Evolutionary conservation across 495 filamentous ascomycete species (phyloP), one percentile per base, ranked within the genome.

Genomic region (Cudoniella acicularis): DNA sequence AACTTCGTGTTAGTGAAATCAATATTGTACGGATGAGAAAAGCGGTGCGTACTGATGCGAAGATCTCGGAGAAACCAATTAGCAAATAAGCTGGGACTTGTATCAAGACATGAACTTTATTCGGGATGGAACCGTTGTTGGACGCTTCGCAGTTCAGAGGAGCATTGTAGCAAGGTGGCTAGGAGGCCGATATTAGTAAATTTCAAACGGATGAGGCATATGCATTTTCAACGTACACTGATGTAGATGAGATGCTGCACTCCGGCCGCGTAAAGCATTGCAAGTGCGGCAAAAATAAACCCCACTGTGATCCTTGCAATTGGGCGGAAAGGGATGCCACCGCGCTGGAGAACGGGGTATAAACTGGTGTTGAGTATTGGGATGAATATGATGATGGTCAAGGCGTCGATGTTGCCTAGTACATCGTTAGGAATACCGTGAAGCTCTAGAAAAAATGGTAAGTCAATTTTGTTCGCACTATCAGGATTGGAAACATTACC

Each of bases 311-410:
- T 84, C 13, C 79, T 75, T 8, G 72, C 67, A n/a, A 84, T 77
- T 1, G 81, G 78, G 1, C 67, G 59, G 52, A 83, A 79, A 13
- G 53, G 49, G 54, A 84, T 72, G 1, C 66, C 60, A 18, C 61
- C 46, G 20, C 62, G 67, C 0, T 67, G 62, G 2, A 85, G 72
- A 17, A 71, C 60, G 0, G 77, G 76, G 55, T 79, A 82, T 11
- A 84, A 59, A 51, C 89, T 17, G 13, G 75, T 71, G 64, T 92
- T 88, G 24, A 85, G 70, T n/a, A 80, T 13, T 1, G 79, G 78
- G 1, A 72, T 69, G 51, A 79, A 66, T 3, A 80, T 52, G 58
- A 83, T 72, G 56, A 75, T 74, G 22, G 70, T 63, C 23, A 79
- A 66, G 3, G 62, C 59, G 47, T 73, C 71, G 17, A 75, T 43